phyloP scores from a whole-genome alignment of 1,284 basidiomycete species.

The Papiliotrema flavescens region DNA sequence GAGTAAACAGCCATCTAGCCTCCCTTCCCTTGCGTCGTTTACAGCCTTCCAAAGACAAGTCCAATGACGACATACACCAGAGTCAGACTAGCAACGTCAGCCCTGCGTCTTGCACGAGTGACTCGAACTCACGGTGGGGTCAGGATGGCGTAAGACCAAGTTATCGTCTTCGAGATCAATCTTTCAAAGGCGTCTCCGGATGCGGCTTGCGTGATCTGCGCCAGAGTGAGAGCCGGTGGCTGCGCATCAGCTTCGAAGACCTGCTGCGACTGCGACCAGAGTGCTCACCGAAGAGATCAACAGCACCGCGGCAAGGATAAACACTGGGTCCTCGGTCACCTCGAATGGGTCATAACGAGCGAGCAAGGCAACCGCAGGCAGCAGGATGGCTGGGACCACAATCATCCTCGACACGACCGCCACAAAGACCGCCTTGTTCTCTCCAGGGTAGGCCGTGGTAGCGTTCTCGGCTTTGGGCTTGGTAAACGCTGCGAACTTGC shows the following conservation, averaged over 20 bases:
- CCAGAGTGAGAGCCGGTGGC: constrained; percentile 50
- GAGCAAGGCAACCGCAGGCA: constrained; percentile 66
- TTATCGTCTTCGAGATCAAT: constrained; percentile 62
- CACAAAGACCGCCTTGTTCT: constrained; percentile 75
- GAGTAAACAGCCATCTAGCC: not conserved
- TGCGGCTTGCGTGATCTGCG: constrained; percentile 79
- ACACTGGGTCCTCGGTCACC: constrained; percentile 49
- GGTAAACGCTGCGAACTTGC: constrained; percentile 23
- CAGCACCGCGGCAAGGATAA: constrained; percentile 62
- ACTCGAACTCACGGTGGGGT: constrained; percentile 71
- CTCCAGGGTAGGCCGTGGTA: constrained; percentile 54
- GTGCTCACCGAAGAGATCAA: constrained; percentile 58
- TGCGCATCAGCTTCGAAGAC: constrained; percentile 6
- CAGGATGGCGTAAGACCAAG: constrained; percentile 55
- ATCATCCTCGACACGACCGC: constrained; percentile 74
- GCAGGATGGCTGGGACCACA: constrained; percentile 70
- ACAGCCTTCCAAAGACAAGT: constrained; percentile 50
- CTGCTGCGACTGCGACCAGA: not conserved
- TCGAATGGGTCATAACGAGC: constrained; percentile 61
- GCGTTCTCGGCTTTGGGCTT: not conserved
- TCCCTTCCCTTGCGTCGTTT: constrained; percentile 1
- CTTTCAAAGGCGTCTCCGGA: constrained; percentile 86
- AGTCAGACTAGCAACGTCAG: constrained; percentile 51
- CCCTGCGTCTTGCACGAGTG: not conserved
- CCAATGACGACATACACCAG: constrained; percentile 72